These are phyloP conservation scores for Mycena citricolor DNA, from an alignment of 1,284 basidiomycete species.

Conservation along the genomic window DNA sequence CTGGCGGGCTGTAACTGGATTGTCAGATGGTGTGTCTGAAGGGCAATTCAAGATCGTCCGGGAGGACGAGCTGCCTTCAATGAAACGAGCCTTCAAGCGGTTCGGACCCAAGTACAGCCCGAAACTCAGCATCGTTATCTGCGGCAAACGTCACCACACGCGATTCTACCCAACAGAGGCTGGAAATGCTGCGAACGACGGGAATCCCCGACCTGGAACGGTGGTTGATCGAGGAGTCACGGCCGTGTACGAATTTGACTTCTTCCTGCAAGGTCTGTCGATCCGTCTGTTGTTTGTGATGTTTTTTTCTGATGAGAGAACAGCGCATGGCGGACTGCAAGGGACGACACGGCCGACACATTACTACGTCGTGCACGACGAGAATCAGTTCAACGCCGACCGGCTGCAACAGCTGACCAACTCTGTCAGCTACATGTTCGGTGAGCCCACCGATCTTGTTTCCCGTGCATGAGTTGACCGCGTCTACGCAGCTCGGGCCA, in stretches of 20 bases:
- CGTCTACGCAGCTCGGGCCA: constrained; percentile 62
- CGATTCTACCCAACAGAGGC: constrained; percentile 73
- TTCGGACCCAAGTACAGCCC: constrained; percentile 62
- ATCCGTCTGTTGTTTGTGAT: no score
- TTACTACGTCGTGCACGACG: constrained; percentile 75
- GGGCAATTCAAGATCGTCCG: constrained; percentile 74
- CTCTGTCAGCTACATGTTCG: constrained; percentile 69
- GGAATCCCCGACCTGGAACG: constrained; percentile 72
- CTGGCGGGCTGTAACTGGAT: no score
- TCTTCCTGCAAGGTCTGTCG: constrained; percentile 66
- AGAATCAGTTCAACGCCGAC: constrained; percentile 67
- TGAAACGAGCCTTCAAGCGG: constrained; percentile 57
- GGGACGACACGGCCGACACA: constrained; percentile 72
- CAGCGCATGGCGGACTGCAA: constrained; percentile 65
- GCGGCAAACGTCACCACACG: constrained; percentile 82
- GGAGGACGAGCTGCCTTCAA: constrained; percentile 60
- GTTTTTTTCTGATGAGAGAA: no score
- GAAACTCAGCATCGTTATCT: constrained; percentile 74
- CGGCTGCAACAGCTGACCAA: constrained; percentile 63
- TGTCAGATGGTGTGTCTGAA: constrained; percentile 82
- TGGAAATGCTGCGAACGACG: constrained; percentile 54
- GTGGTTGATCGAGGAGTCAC: constrained; percentile 74
- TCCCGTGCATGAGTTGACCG: no score
- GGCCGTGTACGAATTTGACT: constrained; percentile 72
- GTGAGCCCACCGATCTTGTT: constrained; percentile 9